Base-by-base conservation (phyloP, 2,329 filamentous ascomycete species). In the Aureobasidium subglaciale region DNA sequence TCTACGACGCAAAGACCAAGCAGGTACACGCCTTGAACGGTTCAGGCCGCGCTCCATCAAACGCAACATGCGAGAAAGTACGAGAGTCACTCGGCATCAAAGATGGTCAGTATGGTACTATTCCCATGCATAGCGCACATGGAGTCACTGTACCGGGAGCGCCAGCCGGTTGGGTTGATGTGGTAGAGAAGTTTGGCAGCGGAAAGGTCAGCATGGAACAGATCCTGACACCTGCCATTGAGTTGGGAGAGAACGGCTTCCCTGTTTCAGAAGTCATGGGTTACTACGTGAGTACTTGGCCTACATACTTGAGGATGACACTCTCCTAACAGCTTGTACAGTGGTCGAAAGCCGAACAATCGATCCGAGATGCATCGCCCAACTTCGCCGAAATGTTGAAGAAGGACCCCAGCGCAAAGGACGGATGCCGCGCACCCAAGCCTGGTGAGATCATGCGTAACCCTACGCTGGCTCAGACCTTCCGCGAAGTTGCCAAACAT, bases 361-460 rank as follows among this genome's bases (percentile, higher is more conserved):
- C 70, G 1, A 78, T 99, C 55, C 80, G 84, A 27, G 67, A 75
- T 16, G 89, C 90, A 0, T 96, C 91, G 0, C 90, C 90, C 11
- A 96, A 96, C 66, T 89, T 83, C 61, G 76, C 80, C 9, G 93
- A 97, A 68, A 87, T 96, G 80, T 79, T 97, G 29, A 96, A 95
- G 72, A 76, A 79, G 35, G 90, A 95, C 60, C 74, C 85, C 1
- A 70, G 76, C 0, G 84, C 84, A 0, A 72, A 78, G 48, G 82
- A 85, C 63, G 89, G 90, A 8, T 85, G 82, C 55, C 81, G 91
- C 55, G 83, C 86, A 1, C 93, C 93, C 1, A 75, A 72, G 2
- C 78, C 89, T 0, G 93, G 93, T 5, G 93, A 99, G 65, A 83
- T 97, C 60, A 87, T 97, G 79, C 89, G 84, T 72, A 95, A 95